These are phyloP conservation scores for Actinomortierella wolfii DNA, from an alignment of 371 early-diverging fungal genomes.

Conservation along the genomic window DNA sequence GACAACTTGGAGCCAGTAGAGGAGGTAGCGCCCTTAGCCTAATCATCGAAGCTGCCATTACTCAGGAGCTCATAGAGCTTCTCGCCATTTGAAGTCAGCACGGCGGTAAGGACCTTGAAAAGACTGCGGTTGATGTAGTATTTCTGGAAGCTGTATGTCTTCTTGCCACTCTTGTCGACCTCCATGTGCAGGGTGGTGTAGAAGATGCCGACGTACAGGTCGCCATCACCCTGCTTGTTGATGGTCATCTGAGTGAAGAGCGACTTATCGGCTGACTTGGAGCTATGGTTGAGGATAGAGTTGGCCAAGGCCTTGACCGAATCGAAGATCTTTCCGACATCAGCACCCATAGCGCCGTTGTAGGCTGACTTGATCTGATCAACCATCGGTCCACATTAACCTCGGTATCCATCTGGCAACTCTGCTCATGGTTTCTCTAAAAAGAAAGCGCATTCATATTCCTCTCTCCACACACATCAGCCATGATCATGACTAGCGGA, in stretches of 20 bases:
- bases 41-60: not conserved
- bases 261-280: not conserved
- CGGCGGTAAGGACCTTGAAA: not conserved
- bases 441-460: no score
- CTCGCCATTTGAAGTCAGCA: not conserved
- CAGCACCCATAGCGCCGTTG: not conserved
- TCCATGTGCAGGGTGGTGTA: not conserved
- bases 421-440: no score
- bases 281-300: not conserved
- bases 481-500: no score
- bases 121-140: slow-evolving; percentile 1
- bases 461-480: no score
- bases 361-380: slow-evolving; percentile 1
- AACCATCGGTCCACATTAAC: not conserved
- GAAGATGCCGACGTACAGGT: slow-evolving; percentile 3
- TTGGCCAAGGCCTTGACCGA: not conserved
- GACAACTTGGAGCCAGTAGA: not conserved
- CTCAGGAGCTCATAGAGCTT: not conserved
- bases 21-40: not conserved
- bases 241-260: slow-evolving; percentile 6
- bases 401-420: no score
- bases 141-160: not conserved
- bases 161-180: not conserved
- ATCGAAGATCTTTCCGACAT: not conserved
- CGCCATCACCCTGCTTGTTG: not conserved